Base-by-base conservation (phyloP, 768 basidiomycete genomes). In the Vishniacozyma victoriae region DNA sequence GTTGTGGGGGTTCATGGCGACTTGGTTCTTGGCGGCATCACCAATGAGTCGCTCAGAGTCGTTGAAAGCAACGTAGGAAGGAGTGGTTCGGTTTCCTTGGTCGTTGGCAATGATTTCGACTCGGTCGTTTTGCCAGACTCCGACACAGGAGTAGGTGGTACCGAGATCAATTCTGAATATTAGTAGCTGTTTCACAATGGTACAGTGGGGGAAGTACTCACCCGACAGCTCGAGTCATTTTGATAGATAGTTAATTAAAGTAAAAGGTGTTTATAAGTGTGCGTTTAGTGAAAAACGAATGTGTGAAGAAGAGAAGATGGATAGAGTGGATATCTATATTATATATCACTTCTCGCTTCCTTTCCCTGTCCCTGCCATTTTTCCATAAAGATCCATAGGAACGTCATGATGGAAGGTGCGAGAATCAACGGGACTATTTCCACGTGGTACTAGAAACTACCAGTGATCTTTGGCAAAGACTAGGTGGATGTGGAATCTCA, bases 111-210 rank as follows among this genome's bases (percentile, higher is more conserved):
- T 96, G 78, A 96, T 96, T 76, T 97, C 92, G 67, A 97, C 92
- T 69, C 93, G 90, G 81, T 97, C 93, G 75, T 95, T 91, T 81
- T 93, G 89, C 92, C 92, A 96, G 70, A 97, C 91, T 78, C 90
- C 93, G 64, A 96, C 93, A 74, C 92, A 97, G 40, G 90, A 93
- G 82, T 96, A 97, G 62, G 92, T 97, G 56, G 92, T 95, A 65
- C 92, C 91, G 64, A 54, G 40, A 24, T 4, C 18, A 45, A 18
- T 16, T 13, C 5, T 37, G 15, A 18, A 18, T 11, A 43, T 51
- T 41, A 52, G 40, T 46, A 27, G 41, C 7, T 11, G 6, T 39
- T 40, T 23, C 4, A 18, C 25, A 38, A n/a, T n/a, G n/a, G n/a
- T n/a, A n/a, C n/a, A n/a, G n/a, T n/a, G n/a, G 41, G 9, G 13